Base-by-base conservation (phyloP, 2,329 filamentous ascomycete genomes). In the Fusarium avenaceum region DNA sequence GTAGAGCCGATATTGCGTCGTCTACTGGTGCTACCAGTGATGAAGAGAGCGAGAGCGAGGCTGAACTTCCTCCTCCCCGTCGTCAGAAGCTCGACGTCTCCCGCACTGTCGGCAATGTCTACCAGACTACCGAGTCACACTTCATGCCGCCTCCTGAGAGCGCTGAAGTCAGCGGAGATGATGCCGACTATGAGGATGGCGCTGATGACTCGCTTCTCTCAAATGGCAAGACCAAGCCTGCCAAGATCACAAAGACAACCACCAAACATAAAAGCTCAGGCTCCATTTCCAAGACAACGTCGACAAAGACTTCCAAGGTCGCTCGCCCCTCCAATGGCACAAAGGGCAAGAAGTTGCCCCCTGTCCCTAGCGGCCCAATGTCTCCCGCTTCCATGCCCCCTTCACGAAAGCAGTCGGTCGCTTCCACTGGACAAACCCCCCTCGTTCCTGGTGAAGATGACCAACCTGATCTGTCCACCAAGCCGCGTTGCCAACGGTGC, bases 401-500 rank as follows among this genome's bases (percentile, higher is more conserved):
- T 67, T 89, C 92, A 32, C 90, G 92, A 73, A 96, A 96, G 80
- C 87, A 88, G 39, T 94, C 92, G 1, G 85, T 90, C 58, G 86
- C 89, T 13, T 93, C 92, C 15, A 80, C 79, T 15, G 78, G 78
- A 15, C 75, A 79, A 38, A 69, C 83, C 46, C 80, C 84, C 7
- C 82, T 83, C 9, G 87, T 84, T 47, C 83, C 84, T 32, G 93
- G 94, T 70, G 79, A 97, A 70, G 94, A 97, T 70, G 94, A 97
- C 58, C 84, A 97, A 48, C 96, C 94, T 4, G 95, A 99, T 73
- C 83, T 98, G 20, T 97, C 95, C 1, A 94, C 92, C 70, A 97
- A 98, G 82, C 96, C 96, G 57, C 94, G 96, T 67, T 99, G 96
- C 84, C 96, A 99, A 79, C 92, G 96, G 60, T 99, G 96, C 85